These are phyloP conservation scores for Globisporangium okanoganense DNA, from an alignment of 352 stramenopile genomes.

Conservation along the genomic window DNA sequence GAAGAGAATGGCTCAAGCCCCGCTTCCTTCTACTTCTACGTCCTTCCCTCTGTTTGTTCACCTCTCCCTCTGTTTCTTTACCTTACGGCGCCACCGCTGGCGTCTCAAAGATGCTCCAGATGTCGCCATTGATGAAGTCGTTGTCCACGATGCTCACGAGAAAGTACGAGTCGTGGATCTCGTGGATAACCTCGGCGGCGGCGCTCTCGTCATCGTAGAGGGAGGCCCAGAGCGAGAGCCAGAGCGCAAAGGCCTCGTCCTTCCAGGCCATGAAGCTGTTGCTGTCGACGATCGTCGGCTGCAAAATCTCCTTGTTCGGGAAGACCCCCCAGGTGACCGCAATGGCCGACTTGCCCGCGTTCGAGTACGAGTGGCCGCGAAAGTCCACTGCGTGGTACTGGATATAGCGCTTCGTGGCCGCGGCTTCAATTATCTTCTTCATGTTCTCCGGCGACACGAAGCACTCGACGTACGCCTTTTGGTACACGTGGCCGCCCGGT, in stretches of 20 bases:
- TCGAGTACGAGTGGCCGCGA: constrained; percentile 89
- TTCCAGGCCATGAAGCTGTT: constrained; percentile 95
- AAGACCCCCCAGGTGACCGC: constrained; percentile 99
- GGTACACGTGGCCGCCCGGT: constrained; percentile 94
- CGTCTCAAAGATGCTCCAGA: constrained; percentile 74
- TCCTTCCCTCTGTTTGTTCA: constrained; percentile 8
- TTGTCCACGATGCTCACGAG: constrained; percentile 99
- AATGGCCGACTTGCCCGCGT: constrained; percentile 88
- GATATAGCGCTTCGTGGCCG: constrained; percentile 75
- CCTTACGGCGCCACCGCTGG: constrained; percentile 10
- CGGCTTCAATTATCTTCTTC: constrained; percentile 88
- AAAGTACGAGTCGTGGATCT: constrained; percentile 97
- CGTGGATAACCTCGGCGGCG: constrained; percentile 91
- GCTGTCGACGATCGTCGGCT: constrained; percentile 98
- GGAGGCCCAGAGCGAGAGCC: constrained; percentile 94
- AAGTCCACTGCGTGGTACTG: constrained; percentile 91
- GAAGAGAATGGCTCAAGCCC: constrained; percentile 21
- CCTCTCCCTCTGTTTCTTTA: constrained; percentile 8
- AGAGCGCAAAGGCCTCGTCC: constrained; percentile 97
- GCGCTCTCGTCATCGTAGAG: constrained; percentile 92
- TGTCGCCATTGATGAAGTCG: constrained; percentile 91
- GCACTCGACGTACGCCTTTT: constrained; percentile 99
- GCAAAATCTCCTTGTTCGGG: constrained; percentile 94
- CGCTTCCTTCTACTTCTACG: constrained; percentile 13
- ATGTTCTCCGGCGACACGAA: constrained; percentile 94